Evolutionary conservation across 2,329 filamentous ascomycete species (phyloP).

Genomic region (Cladophialophora yegresii): DNA sequence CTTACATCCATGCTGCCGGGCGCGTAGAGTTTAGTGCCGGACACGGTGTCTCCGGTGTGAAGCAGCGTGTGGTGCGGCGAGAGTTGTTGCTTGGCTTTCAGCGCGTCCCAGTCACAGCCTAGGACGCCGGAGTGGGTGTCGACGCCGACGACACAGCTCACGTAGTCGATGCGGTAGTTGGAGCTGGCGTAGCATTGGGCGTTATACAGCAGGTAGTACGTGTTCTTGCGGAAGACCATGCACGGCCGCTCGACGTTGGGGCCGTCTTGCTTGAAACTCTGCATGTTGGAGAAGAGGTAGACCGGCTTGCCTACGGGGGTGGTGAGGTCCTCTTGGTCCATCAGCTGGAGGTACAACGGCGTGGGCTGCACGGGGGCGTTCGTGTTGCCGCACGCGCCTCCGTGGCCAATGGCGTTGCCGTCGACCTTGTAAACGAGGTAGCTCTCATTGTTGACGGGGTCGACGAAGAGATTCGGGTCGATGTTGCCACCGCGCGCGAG

Average conservation of each 20-base stretch:
- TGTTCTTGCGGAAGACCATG: constrained; percentile 21
- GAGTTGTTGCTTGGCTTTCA: constrained; percentile 22
- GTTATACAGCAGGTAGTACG: constrained; percentile 31
- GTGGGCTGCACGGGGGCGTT: constrained; percentile 42
- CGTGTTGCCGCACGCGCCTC: constrained; percentile 41
- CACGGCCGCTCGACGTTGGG: constrained; percentile 28
- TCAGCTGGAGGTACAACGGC: constrained; percentile 20
- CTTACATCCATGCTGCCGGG: constrained; percentile 30
- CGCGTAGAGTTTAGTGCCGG: constrained; percentile 19
- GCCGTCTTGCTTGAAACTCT: constrained; percentile 21
- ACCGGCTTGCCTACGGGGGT: constrained; percentile 22
- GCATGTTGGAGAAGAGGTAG: constrained; percentile 23
- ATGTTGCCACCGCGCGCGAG: constrained; percentile 58
- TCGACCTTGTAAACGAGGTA: constrained; percentile 66
- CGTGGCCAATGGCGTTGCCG: constrained; percentile 55
- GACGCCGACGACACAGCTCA: constrained; percentile 22
- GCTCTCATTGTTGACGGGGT: constrained; percentile 50
- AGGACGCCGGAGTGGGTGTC: constrained; percentile 22
- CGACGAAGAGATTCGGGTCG: constrained; percentile 59
- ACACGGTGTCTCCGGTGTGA: constrained; percentile 19
- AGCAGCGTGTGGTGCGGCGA: constrained; percentile 22
- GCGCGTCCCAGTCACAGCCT: constrained; percentile 24
- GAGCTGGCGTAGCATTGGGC: constrained; percentile 26
- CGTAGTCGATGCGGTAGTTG: constrained; percentile 25
- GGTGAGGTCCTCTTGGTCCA: constrained; percentile 21